Percentiles rank a stretch among this genome's conserved stretches.
These are phyloP conservation scores for Diaporthe sp. DNA, from an alignment of 2,329 filamentous ascomycete species.

Conservation along the genomic window DNA sequence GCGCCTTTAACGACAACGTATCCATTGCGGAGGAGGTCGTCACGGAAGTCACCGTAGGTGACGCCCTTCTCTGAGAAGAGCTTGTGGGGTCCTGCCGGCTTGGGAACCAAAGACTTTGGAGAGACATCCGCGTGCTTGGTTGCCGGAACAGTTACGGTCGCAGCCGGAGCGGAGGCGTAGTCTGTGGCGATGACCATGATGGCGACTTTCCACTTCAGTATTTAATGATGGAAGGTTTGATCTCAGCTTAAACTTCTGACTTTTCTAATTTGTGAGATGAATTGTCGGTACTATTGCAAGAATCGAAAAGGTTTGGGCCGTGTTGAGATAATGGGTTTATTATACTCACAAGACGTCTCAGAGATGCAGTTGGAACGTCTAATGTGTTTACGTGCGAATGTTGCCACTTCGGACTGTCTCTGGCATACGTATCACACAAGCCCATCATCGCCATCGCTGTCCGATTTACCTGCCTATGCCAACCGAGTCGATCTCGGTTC, in stretches of 20 bases:
- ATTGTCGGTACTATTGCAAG: neutral
- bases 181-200: conserved; percentile 43
- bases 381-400: neutral
- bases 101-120: neutral
- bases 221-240: neutral
- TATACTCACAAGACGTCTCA: neutral
- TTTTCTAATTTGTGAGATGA: too few relatives aligned
- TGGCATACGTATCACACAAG: neutral
- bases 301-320: neutral
- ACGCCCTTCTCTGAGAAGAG: neutral
- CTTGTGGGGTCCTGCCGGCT: conserved; percentile 4
- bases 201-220: neutral
- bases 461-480: neutral
- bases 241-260: too few relatives aligned
- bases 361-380: neutral
- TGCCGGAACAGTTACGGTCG: neutral
- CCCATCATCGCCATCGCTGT: neutral
- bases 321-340: neutral
- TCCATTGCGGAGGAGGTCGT: conserved; percentile 57
- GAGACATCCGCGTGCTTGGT: neutral
- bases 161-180: conserved; percentile 44
- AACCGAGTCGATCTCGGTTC: neutral
- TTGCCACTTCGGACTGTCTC: neutral
- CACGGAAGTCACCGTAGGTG: conserved; percentile 56
- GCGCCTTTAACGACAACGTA: conserved; percentile 42